Conservation (phyloP, 2,329 filamentous ascomycete species). For the Penicillium decumbens region DNA sequence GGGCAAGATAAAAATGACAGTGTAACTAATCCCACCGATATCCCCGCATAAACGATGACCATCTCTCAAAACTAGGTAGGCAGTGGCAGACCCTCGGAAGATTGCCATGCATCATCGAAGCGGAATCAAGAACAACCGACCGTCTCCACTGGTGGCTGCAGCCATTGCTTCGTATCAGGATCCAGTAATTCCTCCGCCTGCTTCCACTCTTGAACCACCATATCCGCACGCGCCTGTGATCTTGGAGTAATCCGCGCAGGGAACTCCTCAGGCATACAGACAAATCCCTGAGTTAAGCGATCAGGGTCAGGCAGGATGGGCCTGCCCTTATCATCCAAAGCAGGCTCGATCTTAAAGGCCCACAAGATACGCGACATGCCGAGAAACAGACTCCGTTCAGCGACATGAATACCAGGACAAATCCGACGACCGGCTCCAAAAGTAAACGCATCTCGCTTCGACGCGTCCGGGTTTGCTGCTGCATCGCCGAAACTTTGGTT, state of each 20-base stretch:
- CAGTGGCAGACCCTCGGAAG: no score
- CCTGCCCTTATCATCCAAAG: conserved; percentile 28
- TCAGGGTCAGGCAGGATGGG: conserved; percentile 39
- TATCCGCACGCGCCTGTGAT: conserved; percentile 27
- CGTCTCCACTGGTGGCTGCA: conserved; percentile 4
- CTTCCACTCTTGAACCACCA: conserved; percentile 12
- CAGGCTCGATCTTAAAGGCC: conserved; percentile 43
- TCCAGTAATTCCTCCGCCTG: conserved; percentile 11
- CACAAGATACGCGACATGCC: conserved; percentile 48
- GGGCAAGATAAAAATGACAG: no score
- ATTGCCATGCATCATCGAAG: background rate
- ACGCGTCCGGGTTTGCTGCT: conserved; percentile 33
- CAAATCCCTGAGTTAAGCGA: conserved; percentile 42
- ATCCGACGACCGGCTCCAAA: conserved; percentile 56
- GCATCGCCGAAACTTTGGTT: conserved; percentile 34
- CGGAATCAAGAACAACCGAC: background rate
- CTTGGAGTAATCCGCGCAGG: conserved; percentile 36
- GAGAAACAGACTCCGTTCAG: conserved; percentile 48
- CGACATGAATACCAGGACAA: conserved; percentile 56
- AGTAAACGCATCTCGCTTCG: conserved; percentile 50
- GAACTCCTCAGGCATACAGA: conserved; percentile 43
- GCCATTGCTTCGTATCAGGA: conserved; percentile 10
- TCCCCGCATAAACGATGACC: no score
- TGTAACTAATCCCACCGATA: no score
- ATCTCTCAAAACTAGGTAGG: no score